These are phyloP conservation scores for Xylaria sp. DNA, from an alignment of 2,329 filamentous ascomycete genomes.

Conservation along the genomic window DNA sequence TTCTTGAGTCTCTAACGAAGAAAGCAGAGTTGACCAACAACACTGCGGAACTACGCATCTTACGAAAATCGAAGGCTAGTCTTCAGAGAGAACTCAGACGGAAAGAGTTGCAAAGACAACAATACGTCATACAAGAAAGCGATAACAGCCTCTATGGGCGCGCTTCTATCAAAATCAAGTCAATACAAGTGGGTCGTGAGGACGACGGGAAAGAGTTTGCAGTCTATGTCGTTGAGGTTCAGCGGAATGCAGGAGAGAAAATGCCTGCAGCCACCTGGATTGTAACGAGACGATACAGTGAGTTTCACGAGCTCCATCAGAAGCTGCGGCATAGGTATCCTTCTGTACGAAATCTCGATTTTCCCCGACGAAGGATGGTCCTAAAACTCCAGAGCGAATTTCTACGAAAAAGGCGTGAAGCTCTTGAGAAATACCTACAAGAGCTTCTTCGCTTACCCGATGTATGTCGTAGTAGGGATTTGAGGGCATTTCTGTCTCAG, in stretches of 20 bases:
- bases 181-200: conserved; percentile 90
- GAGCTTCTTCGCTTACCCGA: conserved; percentile 88
- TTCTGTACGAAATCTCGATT: conserved; percentile 88
- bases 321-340: conserved; percentile 85
- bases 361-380: conserved; percentile 89
- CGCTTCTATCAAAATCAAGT: conserved; percentile 88
- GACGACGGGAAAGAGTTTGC: conserved; percentile 94
- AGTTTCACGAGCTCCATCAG: conserved; percentile 96
- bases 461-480: conserved; percentile 91
- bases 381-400: conserved; percentile 98
- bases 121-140: conserved; percentile 97
- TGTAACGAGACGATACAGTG: conserved; percentile 92
- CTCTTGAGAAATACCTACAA: conserved; percentile 85
- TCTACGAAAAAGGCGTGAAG: conserved; percentile 84
- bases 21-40: conserved; percentile 99
- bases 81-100: conserved; percentile 90
- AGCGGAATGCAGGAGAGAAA: conserved; percentile 88
- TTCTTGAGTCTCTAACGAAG: conserved; percentile 88
- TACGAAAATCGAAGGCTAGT: conserved; percentile 94
- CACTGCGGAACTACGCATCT: conserved; percentile 87
- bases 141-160: conserved; percentile 97
- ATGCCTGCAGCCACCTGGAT: conserved; percentile 97
- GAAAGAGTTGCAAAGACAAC: conserved; percentile 95
- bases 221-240: conserved; percentile 92
- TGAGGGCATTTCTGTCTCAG: conserved; percentile 92